Evolutionary conservation across 2,329 filamentous ascomycete genomes (phyloP), one percentile per base, ranked within the genome.

Genomic region (Ophiosphaerella herpotricha): DNA sequence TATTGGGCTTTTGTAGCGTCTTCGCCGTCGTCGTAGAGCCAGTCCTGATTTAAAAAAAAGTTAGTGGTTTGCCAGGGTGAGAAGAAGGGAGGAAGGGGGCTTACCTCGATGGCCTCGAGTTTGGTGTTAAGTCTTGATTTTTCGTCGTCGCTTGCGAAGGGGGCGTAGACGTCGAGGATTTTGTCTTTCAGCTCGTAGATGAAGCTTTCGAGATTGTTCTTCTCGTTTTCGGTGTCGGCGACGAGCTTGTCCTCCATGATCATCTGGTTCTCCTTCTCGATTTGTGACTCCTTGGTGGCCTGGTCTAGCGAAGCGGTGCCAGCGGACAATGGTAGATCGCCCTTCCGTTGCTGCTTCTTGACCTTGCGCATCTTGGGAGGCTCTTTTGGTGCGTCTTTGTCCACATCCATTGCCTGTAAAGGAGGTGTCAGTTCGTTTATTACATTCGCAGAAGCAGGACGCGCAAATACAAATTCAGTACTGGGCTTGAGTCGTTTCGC

Each of bases 341-440:
- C 94, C 83, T 97, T 97, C 77, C 93, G 90, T 60, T 97, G 89
- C 80, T 97, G 93, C 85, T 97, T 99, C 89, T 97, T 97, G 64
- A 99, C 90, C 81, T 97, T 97, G 73, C 93, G 88, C 46, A 86
- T 96, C 87, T 89, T 89, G 60, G 85, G 84, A 70, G 91, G 74
- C 51, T 77, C 70, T 47, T 67, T 67, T 34, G 55, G 50, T 52
- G 75, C 67, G 43, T 73, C 71, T 44, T 68, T 67, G 51, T 74
- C 71, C 29, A 73, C 71, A 44, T 74, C 71, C 71, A 74, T 74
- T 37, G 63, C 68, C 70, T 74, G 70, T 52, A 43, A 44, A 44
- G 60, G 21, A 55, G 34, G 35, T 43, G 65, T 73, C 64, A 73
- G 68, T 58, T 62, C 44, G 45, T 58, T 50, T 52, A 55, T 54